Percentiles rank a stretch among this genome's conserved stretches.
Evolutionary conservation across 2,329 filamentous ascomycete genomes (phyloP).

Genomic region (Polytolypa hystricis): DNA sequence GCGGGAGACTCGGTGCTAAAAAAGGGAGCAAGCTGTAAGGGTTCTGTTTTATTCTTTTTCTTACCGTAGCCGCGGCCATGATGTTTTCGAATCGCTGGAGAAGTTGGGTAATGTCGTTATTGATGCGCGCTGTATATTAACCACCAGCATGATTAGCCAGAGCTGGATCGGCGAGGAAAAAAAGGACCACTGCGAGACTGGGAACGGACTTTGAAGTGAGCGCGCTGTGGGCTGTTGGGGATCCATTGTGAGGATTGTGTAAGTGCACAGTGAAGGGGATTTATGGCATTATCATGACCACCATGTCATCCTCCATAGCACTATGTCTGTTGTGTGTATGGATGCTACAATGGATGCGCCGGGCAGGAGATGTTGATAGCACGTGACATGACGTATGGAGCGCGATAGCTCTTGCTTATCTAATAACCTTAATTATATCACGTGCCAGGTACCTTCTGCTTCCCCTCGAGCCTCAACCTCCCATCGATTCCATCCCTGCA

Average conservation of each 20-base stretch:
- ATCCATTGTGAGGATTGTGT: slow-evolving; percentile 12
- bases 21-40: slow-evolving; percentile 1
- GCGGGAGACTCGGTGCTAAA: background rate
- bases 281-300: no score
- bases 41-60: no score
- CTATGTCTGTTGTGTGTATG: no score
- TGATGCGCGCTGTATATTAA: slow-evolving; percentile 30
- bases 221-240: slow-evolving; percentile 12
- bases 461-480: no score
- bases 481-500: no score
- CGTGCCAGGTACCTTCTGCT: no score
- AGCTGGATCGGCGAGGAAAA: slow-evolving; percentile 6
- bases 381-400: no score
- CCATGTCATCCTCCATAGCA: no score
- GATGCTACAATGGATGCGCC: no score
- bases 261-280: background rate
- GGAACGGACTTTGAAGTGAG: slow-evolving; percentile 12
- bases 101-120: slow-evolving; percentile 33
- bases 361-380: no score
- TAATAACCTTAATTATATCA: no score
- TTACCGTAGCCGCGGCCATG: slow-evolving; percentile 42
- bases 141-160: background rate
- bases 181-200: slow-evolving; percentile 10
- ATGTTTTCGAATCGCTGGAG: slow-evolving; percentile 47
- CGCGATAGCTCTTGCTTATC: no score